A percentile compares a stretch with the other conserved stretches of the same genome.
These are phyloP conservation scores for Tuber indicum DNA, from an alignment of 495 filamentous ascomycete genomes.

Conservation along the genomic window DNA sequence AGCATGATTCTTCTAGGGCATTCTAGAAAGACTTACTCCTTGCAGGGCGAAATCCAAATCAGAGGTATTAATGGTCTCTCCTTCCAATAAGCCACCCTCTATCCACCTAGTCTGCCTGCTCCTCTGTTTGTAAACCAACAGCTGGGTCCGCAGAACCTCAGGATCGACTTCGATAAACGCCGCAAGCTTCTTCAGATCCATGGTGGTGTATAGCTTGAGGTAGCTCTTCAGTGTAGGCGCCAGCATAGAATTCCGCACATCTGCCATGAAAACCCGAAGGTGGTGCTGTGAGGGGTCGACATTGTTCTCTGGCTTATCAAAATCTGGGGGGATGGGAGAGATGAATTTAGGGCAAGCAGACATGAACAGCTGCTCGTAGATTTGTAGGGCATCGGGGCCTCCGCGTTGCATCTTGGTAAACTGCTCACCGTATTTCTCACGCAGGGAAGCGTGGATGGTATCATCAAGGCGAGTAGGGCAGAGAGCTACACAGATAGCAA, in stretches of 20 bases:
- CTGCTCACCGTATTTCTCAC: constrained; percentile 98
- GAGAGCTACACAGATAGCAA: constrained; percentile 97
- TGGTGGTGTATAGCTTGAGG: constrained; percentile 97
- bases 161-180: constrained; percentile 93
- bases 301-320: constrained; percentile 88
- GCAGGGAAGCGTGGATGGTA: constrained; percentile 94
- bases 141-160: constrained; percentile 80
- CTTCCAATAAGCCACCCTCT: constrained; percentile 81
- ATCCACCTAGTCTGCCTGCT: constrained; percentile 93
- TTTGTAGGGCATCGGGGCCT: constrained; percentile 84
- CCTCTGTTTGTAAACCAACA: constrained; percentile 96
- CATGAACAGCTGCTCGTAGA: constrained; percentile 96
- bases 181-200: constrained; percentile 96
- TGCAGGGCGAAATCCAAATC: constrained; percentile 97
- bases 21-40: constrained; percentile 54
- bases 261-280: constrained; percentile 94
- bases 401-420: constrained; percentile 91
- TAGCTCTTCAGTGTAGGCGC: constrained; percentile 95
- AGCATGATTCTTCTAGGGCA: constrained; percentile 5
- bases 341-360: constrained; percentile 98
- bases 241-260: constrained; percentile 93
- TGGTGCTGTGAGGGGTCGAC: constrained; percentile 97
- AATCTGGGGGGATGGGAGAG: constrained; percentile 92
- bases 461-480: constrained; percentile 93
- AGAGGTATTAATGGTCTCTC: constrained; percentile 80